Evolutionary conservation across 495 filamentous ascomycete genomes (phyloP).

Genomic region (Usnea hakonensis): DNA sequence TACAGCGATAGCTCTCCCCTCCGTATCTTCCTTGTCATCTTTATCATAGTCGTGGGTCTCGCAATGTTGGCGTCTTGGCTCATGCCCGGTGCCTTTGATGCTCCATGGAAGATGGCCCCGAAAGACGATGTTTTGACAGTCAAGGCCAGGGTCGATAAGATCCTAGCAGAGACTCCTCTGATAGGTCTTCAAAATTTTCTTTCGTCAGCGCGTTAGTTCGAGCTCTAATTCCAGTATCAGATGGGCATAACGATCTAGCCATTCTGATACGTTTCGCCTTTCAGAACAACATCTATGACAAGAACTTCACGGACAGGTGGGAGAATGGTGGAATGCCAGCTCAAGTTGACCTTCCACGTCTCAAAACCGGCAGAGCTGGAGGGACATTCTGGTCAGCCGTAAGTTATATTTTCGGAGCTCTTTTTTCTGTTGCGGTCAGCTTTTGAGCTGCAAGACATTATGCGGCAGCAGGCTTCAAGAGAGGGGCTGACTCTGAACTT

Average conservation of each 20-base stretch:
- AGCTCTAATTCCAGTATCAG: conserved; percentile 37
- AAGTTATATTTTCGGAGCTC: too few species aligned
- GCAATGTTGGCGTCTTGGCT: conserved; percentile 17
- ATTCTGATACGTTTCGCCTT: conserved; percentile 60
- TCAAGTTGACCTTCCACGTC: conserved; percentile 78
- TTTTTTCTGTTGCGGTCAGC: too few species aligned
- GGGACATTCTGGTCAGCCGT: conserved; percentile 84
- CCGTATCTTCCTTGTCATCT: conserved; percentile 9
- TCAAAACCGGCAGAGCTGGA: conserved; percentile 42
- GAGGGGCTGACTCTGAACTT: too few species aligned
- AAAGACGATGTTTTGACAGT: conserved; percentile 35
- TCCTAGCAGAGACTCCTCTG: conserved; percentile 65
- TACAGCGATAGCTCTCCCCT: conserved; percentile 13
- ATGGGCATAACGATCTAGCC: conserved; percentile 88
- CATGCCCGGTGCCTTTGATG: conserved; percentile 4
- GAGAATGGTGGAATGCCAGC: conserved; percentile 52
- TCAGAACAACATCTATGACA: conserved; percentile 69
- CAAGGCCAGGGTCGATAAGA: conserved; percentile 58
- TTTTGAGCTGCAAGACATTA: too few species aligned
- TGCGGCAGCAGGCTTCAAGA: too few species aligned
- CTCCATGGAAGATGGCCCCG: conserved; percentile 19
- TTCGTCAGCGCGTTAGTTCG: neutral
- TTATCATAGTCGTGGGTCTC: conserved; percentile 19
- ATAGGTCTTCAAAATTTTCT: conserved; percentile 51
- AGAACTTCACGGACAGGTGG: conserved; percentile 64